phyloP scores from a whole-genome alignment of 176 grass and related monocot species.

The Carex parvula region DNA sequence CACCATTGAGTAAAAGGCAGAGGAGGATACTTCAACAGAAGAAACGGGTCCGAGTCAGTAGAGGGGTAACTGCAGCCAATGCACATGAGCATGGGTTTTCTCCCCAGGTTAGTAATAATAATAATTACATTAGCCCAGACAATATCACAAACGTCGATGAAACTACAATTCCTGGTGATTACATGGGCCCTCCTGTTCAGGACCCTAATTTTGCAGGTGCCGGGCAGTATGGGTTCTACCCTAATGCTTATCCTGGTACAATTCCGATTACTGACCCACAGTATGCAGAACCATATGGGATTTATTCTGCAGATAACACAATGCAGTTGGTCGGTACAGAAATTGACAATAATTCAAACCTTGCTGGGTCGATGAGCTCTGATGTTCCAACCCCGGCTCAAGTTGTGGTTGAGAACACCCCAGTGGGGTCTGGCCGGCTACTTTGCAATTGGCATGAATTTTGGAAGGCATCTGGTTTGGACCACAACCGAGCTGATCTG shows the following conservation, averaged over 20 bases:
- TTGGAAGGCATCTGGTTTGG: constrained; percentile 83
- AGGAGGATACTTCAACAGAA: constrained; percentile 78
- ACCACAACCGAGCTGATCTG: constrained; percentile 97
- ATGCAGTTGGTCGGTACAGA: background rate
- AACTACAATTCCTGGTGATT: constrained; percentile 14
- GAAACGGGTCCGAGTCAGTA: constrained; percentile 41
- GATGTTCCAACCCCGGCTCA: constrained; percentile 89
- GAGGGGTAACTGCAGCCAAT: constrained; percentile 31
- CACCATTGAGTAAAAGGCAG: constrained; percentile 84
- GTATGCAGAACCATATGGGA: background rate
- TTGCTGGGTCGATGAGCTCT: constrained; percentile 53
- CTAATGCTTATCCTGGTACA: constrained; percentile 37
- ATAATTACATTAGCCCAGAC: constrained; percentile 38
- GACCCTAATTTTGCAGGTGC: constrained; percentile 40
- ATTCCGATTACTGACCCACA: constrained; percentile 35
- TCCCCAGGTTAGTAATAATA: constrained; percentile 48
- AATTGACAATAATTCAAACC: constrained; percentile 49
- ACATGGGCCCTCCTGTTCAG: constrained; percentile 27
- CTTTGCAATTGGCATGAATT: constrained; percentile 98
- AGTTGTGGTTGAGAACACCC: constrained; percentile 94
- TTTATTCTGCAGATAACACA: constrained; percentile 21
- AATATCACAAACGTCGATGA: constrained; percentile 33
- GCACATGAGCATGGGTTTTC: constrained; percentile 50
- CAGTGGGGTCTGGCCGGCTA: constrained; percentile 93
- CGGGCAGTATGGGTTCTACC: constrained; percentile 18